Base-by-base conservation (phyloP, 495 filamentous ascomycete species). In the Daldinia concentrica region DNA sequence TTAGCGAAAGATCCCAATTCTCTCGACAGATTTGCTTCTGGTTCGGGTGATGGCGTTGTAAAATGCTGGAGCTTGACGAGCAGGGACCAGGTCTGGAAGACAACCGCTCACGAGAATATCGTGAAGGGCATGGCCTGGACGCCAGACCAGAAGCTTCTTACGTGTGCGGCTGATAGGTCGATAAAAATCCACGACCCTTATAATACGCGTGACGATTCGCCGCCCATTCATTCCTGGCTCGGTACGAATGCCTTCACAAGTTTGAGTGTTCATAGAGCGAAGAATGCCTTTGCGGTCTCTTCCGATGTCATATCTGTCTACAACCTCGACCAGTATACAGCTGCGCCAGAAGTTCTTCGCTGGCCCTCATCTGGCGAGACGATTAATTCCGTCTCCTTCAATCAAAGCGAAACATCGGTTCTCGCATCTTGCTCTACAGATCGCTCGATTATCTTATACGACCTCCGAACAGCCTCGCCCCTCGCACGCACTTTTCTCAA, bases 101-200 rank as follows among this genome's bases (percentile, higher is more conserved):
- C 88, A 0, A 88, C 91, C 66, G 95, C 92, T 3, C 82, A 83
- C 69, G 79, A 84, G 39, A 87, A 94, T 58, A 91, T 99, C 58
- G 92, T 99, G 41, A 98, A 97, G 82, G 93, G 93, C 1, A 82
- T 98, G 76, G 90, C 89, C 67, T 98, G 94, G 88, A 97, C 93
- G 2, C 85, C 87, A 37, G 90, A 96, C 64, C 87, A 89, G 69
- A 93, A 94, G 69, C 84, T 99, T 19, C 81, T 99, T n/a, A 93
- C 93, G 3, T 98, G 95, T 76, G 94, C 92, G 4, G 90, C 87
- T 59, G 95, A 99, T 79, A 87, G 89, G 62, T 89, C 91, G 4
- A 87, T 98, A 79, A 97, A 98, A 79, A 79, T 98, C 22, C 96
- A 91, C 85, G 93, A 97, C 69, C 95, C 95, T 3, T 97, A 96